Evolutionary conservation across 192 early-diverging fungal genomes (phyloP), one percentile per base, ranked within the genome.

Genomic region (Rhizophlyctis rosea): DNA sequence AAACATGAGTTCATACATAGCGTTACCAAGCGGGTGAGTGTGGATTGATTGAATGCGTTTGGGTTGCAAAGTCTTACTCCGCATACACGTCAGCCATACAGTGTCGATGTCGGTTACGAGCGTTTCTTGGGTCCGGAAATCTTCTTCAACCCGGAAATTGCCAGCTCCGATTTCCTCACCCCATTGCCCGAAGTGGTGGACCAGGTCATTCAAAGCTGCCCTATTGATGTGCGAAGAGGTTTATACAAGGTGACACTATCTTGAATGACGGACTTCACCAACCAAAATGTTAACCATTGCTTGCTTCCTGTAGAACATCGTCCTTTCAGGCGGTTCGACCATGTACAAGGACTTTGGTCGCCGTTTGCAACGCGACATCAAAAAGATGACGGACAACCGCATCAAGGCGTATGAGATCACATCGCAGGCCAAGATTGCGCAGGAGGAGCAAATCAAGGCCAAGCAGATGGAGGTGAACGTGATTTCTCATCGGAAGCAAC

Each of bases 101-200:
- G 76, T 32, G 91, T 98, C 16, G 96, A 98, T 79, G 88, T 98
- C 62, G 96, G 96, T 53, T 98, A 91, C 69, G 96, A 98, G 73
- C 91, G 96, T 54, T 98, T 98, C 83, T 76, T 98, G 59, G 96
- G 91, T n/a, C 96, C 96, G 18, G 96, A 98, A 69, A 91, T 98
- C 73, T 98, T 98, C 75, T 98, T 98, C 82, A 97, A 96, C 72
- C 96, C 96, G 24, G 96, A 98, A 79, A 94, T 98, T 63, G 91
- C 90, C 44, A 90, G 87, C 82, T 91, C 93, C 24, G 95, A 97
- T 71, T 98, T 96, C 71, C 74, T 96, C 62, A 96, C 92, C 21
- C 96, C 96, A 34, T 78, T 98, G 24, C 95, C 96, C 9, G 89
- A 95, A 39, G 91, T 97, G 23, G 95, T 98, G 24, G 96, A 98